Evolutionary conservation across 2,329 filamentous ascomycete species (phyloP).

Genomic region (Colletotrichum echinochloae): DNA sequence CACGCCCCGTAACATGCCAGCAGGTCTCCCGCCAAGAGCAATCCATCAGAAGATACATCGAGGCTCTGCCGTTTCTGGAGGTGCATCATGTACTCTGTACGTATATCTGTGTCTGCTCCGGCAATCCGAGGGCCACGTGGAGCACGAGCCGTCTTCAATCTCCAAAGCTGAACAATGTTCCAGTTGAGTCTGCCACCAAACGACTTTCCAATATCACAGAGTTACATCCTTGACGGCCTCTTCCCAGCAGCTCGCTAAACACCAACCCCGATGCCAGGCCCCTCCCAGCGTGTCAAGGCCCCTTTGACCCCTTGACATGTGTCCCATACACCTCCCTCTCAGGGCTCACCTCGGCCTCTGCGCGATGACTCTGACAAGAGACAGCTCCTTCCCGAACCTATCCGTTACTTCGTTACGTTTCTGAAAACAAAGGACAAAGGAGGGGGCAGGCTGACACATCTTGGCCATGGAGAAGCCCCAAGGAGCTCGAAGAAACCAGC

Average conservation of each 20-base stretch:
- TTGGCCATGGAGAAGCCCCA: not conserved
- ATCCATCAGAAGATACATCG: not conserved
- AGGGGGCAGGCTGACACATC: constrained; percentile 7
- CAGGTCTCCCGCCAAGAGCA: not conserved
- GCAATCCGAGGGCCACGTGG: not conserved
- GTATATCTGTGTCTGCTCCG: too few species aligned
- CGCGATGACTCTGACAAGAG: constrained; percentile 28
- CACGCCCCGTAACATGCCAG: not conserved
- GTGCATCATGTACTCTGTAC: not conserved
- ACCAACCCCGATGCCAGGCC: constrained; percentile 4
- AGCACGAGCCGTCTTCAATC: constrained; percentile 20
- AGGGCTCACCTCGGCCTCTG: constrained; percentile 13
- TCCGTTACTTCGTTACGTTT: constrained; percentile 4
- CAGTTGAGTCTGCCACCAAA: not conserved
- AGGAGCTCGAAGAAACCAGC: not conserved
- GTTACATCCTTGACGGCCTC: constrained; percentile 25
- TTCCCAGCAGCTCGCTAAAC: constrained; percentile 1
- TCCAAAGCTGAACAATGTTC: constrained; percentile 8
- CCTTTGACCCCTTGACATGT: constrained; percentile 8
- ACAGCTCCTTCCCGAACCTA: constrained; percentile 13
- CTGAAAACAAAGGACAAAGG: constrained; percentile 7
- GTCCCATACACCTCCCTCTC: constrained; percentile 12
- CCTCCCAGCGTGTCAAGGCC: constrained; percentile 17
- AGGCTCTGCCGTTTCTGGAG: not conserved
- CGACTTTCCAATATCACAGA: constrained; percentile 25